These are phyloP conservation scores for Aegle marmelos DNA, from an alignment of 345 rosid genomes.

Conservation along the genomic window DNA sequence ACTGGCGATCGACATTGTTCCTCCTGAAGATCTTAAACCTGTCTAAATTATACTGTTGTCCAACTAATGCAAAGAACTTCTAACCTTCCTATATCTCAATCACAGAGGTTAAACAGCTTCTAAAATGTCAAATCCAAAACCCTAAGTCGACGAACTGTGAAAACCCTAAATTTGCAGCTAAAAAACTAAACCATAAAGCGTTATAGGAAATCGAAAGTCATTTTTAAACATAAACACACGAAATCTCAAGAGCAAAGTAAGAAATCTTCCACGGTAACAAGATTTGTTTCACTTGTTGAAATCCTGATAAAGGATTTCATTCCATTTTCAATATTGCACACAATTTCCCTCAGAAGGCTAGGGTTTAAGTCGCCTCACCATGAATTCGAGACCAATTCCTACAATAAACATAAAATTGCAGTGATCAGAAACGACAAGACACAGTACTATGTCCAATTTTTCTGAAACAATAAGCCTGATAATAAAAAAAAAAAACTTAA, in stretches of 20 bases:
- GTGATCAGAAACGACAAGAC: background rate
- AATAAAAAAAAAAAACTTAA: background rate
- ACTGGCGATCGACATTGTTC: slow-evolving; percentile 50
- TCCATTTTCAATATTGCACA: background rate
- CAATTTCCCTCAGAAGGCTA: background rate
- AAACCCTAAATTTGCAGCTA: slow-evolving; percentile 1
- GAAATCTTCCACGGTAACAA: background rate
- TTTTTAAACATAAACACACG: background rate
- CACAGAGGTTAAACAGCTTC: background rate
- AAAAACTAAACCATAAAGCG: background rate
- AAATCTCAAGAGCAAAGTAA: background rate
- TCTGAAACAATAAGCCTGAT: background rate
- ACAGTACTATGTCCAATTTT: background rate
- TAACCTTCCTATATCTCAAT: background rate
- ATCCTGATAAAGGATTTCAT: background rate
- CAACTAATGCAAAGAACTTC: background rate
- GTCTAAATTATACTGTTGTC: background rate
- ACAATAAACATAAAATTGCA: background rate
- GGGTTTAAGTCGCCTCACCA: background rate
- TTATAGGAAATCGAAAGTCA: background rate
- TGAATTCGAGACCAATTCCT: background rate
- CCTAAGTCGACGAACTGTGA: background rate
- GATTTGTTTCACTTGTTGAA: background rate
- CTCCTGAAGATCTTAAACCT: slow-evolving; percentile 19
- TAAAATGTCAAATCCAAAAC: background rate